A percentile compares a stretch with the other conserved stretches of the same genome.
These are phyloP conservation scores for Trypanosoma theileri DNA, from an alignment of 208 protist species.

Conservation along the genomic window DNA sequence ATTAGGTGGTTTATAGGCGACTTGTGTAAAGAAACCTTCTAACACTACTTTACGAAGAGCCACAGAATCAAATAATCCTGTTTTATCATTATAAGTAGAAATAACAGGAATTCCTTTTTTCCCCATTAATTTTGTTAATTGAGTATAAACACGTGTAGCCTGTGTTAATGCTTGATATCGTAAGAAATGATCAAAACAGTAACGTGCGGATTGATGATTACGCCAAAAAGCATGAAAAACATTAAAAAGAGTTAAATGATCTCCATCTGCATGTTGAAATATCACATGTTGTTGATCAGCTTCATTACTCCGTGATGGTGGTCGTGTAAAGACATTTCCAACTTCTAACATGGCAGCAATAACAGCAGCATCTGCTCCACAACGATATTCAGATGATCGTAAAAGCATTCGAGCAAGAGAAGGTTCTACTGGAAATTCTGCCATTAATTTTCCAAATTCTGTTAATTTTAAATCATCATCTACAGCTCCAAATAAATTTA, in stretches of 20 bases:
- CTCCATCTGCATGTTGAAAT: constrained; percentile 63
- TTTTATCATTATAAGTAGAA: constrained; percentile 62
- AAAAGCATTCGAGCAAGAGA: constrained; percentile 94
- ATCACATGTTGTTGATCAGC: constrained; percentile 40
- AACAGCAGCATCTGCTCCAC: constrained; percentile 75
- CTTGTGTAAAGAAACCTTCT: constrained; percentile 85
- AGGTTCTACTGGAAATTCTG: constrained; percentile 80
- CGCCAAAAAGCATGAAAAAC: constrained; percentile 78
- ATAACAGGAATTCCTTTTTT: constrained; percentile 43
- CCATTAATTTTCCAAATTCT: constrained; percentile 67
- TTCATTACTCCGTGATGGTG: constrained; percentile 35
- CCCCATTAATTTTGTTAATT: constrained; percentile 65
- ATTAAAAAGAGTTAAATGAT: constrained; percentile 80
- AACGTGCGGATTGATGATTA: constrained; percentile 36
- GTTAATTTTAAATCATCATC: constrained; percentile 92
- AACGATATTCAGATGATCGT: constrained; percentile 61
- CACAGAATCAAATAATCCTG: constrained; percentile 53
- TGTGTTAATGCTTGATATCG: constrained; percentile 67
- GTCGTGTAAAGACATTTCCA: constrained; percentile 67
- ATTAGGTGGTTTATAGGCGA: constrained; percentile 49
- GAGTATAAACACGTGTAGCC: constrained; percentile 73
- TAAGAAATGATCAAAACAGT: constrained; percentile 73
- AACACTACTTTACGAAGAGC: constrained; percentile 76
- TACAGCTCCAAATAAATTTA: constrained; percentile 98
- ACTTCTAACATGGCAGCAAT: constrained; percentile 89